These are phyloP conservation scores for Phytophthora crassamura DNA, from an alignment of 352 stramenopile genomes.

Conservation along the genomic window DNA sequence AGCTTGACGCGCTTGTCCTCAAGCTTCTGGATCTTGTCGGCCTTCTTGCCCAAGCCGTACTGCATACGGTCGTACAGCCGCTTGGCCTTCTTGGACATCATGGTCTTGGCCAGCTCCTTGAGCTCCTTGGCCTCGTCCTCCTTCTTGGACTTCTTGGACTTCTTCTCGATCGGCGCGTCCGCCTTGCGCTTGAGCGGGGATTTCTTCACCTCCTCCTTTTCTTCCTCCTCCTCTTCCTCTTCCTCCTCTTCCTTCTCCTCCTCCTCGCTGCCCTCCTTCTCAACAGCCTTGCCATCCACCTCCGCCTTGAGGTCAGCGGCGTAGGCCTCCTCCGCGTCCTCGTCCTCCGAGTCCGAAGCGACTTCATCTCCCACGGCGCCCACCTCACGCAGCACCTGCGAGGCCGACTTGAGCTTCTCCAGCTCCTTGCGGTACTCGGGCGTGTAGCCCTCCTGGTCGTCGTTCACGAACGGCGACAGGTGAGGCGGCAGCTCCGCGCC, in stretches of 20 bases:
- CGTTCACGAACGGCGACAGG: constrained; percentile 97
- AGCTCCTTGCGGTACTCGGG: constrained; percentile 96
- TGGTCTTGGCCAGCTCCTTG: constrained; percentile 89
- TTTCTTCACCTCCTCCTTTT: constrained; percentile 42
- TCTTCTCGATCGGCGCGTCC: constrained; percentile 45
- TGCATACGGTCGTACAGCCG: constrained; percentile 93
- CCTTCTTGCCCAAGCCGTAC: constrained; percentile 90
- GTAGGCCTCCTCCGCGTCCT: constrained; percentile 73
- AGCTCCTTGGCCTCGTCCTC: constrained; percentile 80
- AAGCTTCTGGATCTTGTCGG: constrained; percentile 85
- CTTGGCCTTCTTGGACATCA: constrained; percentile 95
- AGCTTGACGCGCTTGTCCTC: constrained; percentile 83
- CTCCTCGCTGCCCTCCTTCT: constrained; percentile 43
- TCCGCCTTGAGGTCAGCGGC: constrained; percentile 84
- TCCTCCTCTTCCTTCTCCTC: constrained; percentile 54
- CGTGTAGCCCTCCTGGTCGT: constrained; percentile 96
- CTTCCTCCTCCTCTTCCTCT: constrained; percentile 42
- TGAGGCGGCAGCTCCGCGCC: constrained; percentile 92
- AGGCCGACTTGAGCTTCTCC: constrained; percentile 85
- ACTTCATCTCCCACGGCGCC: constrained; percentile 46
- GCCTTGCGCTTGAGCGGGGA: constrained; percentile 60
- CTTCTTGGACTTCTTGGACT: constrained; percentile 82
- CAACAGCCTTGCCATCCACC: constrained; percentile 49
- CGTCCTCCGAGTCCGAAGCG: constrained; percentile 46
- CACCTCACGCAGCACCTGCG: constrained; percentile 74